Conservation (phyloP, 768 basidiomycete species). For the Boletus tylopilopsis region DNA sequence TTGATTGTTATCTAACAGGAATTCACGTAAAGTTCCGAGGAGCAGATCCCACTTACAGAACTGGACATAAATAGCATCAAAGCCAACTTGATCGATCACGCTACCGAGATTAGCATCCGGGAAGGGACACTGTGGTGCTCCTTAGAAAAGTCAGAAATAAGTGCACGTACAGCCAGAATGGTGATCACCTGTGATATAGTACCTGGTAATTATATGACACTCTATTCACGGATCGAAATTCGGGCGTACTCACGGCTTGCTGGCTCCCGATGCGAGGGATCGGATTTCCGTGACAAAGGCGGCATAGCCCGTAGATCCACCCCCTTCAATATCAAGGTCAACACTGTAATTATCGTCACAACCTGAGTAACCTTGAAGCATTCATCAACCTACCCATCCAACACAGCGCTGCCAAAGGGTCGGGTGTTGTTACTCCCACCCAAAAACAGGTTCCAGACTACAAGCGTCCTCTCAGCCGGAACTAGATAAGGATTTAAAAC, state of each 20-base stretch:
- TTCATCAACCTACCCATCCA: slow-evolving; percentile 38
- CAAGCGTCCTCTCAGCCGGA: background rate
- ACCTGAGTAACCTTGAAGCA: background rate
- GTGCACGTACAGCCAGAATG: background rate
- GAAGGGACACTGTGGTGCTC: slow-evolving; percentile 52
- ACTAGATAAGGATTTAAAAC: slow-evolving; percentile 7
- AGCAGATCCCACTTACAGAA: slow-evolving; percentile 37
- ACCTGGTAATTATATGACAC: slow-evolving; percentile 35
- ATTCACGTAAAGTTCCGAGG: background rate
- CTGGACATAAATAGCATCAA: slow-evolving; percentile 75
- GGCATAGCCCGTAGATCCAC: slow-evolving; percentile 44
- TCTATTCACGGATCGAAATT: background rate
- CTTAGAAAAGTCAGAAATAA: slow-evolving; percentile 8
- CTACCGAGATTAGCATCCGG: slow-evolving; percentile 60
- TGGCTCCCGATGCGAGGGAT: slow-evolving; percentile 21
- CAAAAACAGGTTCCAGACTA: slow-evolving; percentile 45
- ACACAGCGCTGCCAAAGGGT: slow-evolving; percentile 43
- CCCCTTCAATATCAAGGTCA: slow-evolving; percentile 78
- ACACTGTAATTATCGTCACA: slow-evolving; percentile 37
- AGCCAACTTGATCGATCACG: slow-evolving; percentile 56
- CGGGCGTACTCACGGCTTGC: slow-evolving; percentile 16
- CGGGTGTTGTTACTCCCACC: slow-evolving; percentile 42
- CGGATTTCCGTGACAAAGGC: slow-evolving; percentile 38
- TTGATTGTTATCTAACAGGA: slow-evolving; percentile 38
- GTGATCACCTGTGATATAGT: slow-evolving; percentile 51